Evolutionary conservation across 306 rosid genomes (phyloP), one percentile per base, ranked within the genome.

Genomic region (Rosa lucieae): DNA sequence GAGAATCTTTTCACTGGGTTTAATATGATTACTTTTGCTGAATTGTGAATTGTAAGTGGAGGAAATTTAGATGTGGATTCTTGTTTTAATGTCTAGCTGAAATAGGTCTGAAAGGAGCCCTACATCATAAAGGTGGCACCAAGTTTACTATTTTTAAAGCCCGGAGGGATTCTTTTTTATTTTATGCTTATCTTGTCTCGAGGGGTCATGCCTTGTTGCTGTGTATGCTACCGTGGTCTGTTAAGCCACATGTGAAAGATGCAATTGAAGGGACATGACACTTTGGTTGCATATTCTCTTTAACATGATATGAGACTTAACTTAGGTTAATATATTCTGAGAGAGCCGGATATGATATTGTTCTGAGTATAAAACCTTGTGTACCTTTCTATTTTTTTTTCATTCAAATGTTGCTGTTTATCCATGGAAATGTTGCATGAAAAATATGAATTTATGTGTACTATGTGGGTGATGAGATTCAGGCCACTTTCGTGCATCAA

Each of bases 1-100:
- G 46, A 29, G 46, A 44, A 6, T 59, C 29, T 10, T 14, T 29
- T 32, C 9, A 3, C n/a, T 0, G 39, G 47, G 72, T 32, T 47
- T 46, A 32, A 4, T 14, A 6, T 23, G 21, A 8, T 40, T n/a
- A 3, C n/a, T 46, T 44, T 67, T 14, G 61, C 44, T 29, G 37
- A 43, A 17, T 43, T 32, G 72, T 52, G 46, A 26, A 62, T 5
- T 59, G 10, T 2, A 7, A n/a, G 18, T 46, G 56, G 70, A 44
- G 46, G 12, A 61, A 53, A 76, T 46, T 59, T 63, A 14, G 72
- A 62, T 44, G 79, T 32, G 72, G 79, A 47, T 76, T 76, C 14
- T 35, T n/a, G 48, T 63, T 47, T 63, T 18, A 44, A 47, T 63
- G 62, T 8, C 39, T 47, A 32, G 72, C 63, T 39, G 2, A 65